Conservation (phyloP, 2,329 filamentous ascomycete genomes). For the Colletotrichum coccodes region DNA sequence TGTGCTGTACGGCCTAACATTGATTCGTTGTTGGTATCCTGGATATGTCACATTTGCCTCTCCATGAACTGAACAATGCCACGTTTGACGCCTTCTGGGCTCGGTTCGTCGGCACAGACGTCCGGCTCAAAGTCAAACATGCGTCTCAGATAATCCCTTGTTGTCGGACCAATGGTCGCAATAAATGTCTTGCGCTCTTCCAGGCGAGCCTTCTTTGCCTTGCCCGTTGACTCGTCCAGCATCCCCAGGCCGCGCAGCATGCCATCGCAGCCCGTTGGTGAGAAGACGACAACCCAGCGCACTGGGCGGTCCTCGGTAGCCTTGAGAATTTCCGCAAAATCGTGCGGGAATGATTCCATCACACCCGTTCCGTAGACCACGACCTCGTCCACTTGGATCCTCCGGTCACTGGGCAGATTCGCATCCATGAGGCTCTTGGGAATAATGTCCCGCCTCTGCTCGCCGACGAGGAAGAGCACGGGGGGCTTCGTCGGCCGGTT, state of each 20-base stretch:
- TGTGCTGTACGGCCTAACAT: background rate
- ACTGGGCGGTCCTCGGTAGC: conserved; percentile 49
- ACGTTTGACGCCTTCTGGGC: conserved; percentile 79
- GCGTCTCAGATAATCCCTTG: conserved; percentile 75
- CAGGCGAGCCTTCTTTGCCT: conserved; percentile 40
- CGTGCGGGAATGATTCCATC: conserved; percentile 78
- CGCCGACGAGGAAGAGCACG: conserved; percentile 88
- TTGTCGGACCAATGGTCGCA: conserved; percentile 94
- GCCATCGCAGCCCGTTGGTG: conserved; percentile 71
- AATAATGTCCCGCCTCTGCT: conserved; percentile 90
- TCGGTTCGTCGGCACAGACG: conserved; percentile 85
- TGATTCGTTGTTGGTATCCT: background rate
- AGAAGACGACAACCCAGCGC: conserved; percentile 83
- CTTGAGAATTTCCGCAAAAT: conserved; percentile 67
- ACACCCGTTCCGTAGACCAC: conserved; percentile 89
- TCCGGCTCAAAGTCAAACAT: conserved; percentile 77
- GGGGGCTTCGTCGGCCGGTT: conserved; percentile 62
- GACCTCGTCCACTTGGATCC: conserved; percentile 79
- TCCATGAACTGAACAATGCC: conserved; percentile 67
- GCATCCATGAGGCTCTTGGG: conserved; percentile 78
- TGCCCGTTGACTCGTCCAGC: conserved; percentile 58
- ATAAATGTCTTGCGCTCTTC: conserved; percentile 65
- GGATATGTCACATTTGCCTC: background rate
- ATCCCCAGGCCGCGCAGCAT: conserved; percentile 65
- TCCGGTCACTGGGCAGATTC: conserved; percentile 55